Evolutionary conservation across 2,329 filamentous ascomycete species (phyloP).

Genomic region (Paracoccidioides lutzii): DNA sequence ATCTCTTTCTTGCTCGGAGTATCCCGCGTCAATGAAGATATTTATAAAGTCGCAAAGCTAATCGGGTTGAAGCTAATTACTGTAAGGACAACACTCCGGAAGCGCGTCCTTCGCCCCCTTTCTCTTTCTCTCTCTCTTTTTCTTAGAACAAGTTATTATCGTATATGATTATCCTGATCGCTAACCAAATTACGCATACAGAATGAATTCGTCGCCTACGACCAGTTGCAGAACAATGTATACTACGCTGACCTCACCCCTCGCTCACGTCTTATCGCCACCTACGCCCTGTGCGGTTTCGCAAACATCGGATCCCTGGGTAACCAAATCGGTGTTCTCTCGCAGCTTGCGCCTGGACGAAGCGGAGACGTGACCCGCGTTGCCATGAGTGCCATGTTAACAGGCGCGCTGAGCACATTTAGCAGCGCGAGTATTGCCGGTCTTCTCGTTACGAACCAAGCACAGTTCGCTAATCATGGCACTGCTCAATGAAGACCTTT

Average conservation of each 20-base stretch:
- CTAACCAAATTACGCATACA: constrained; percentile 12
- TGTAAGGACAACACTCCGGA: constrained; percentile 18
- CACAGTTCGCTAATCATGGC: constrained; percentile 1
- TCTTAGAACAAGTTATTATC: neutral
- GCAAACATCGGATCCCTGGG: constrained; percentile 80
- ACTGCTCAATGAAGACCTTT: neutral
- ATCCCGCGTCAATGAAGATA: constrained; percentile 44
- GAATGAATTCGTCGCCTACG: constrained; percentile 72
- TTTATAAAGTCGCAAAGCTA: constrained; percentile 61
- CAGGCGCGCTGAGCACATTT: constrained; percentile 66
- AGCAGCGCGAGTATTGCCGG: constrained; percentile 68
- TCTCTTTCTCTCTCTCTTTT: neutral
- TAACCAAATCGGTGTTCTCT: constrained; percentile 78
- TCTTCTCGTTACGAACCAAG: constrained; percentile 51
- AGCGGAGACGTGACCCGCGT: constrained; percentile 63
- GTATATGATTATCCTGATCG: neutral
- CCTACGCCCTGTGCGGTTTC: constrained; percentile 69
- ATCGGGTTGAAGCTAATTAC: constrained; percentile 78
- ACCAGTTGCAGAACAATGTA: constrained; percentile 38
- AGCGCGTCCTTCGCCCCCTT: constrained; percentile 19
- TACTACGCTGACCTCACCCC: constrained; percentile 48
- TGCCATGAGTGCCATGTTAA: constrained; percentile 62
- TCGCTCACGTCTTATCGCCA: constrained; percentile 68
- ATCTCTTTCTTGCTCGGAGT: constrained; percentile 73
- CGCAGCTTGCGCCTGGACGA: constrained; percentile 63